Base-by-base conservation (phyloP, 2,329 filamentous ascomycete species). In the Trichoderma hamatum region DNA sequence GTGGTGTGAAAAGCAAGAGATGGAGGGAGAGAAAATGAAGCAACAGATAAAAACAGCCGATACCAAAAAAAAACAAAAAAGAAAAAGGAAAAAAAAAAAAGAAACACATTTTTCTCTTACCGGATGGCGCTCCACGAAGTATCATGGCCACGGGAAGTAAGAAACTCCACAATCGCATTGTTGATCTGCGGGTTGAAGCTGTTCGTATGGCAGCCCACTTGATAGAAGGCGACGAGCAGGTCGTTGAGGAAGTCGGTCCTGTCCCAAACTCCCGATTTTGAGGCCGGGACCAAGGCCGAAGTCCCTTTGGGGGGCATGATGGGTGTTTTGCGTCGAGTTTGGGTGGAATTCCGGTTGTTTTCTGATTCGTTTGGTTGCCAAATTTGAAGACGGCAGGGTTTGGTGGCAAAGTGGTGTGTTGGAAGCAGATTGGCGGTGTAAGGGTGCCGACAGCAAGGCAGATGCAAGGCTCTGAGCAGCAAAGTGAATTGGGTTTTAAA, bases 61-160 rank as follows among this genome's bases (percentile, higher is more conserved):
- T n/a, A n/a, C n/a, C n/a, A n/a, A n/a, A n/a, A n/a, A n/a, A n/a
- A n/a, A n/a, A n/a, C 16, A 30, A 13, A n/a, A 13, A 30, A 54
- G 4, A n/a, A 43, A 70, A 62, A 9, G 13, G 62, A 19, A 66
- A 36, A 24, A 21, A 67, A 43, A 55, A 43, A 26, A 68, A 30
- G 62, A 54, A 46, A 59, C 69, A 52, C 21, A 13, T 28, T 1
- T 5, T 10, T 76, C 81, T 76, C 81, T 54, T 78, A 84, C 83
- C 83, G 81, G 61, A 84, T 77, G 1, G 75, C 81, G 34, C 84
- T 80, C 81, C 82, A 84, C 3, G 79, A 80, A n/a, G 81, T 79
- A 6, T 71, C 69, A 62, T 79, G 75, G 9, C 81, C 78, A 6
- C 71, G 72, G 14, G 71, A 52, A n/a, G 75, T 72, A 67, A 84